These are phyloP conservation scores for Candida sp. DNA, from an alignment of 1,139 yeast species.

Conservation along the genomic window DNA sequence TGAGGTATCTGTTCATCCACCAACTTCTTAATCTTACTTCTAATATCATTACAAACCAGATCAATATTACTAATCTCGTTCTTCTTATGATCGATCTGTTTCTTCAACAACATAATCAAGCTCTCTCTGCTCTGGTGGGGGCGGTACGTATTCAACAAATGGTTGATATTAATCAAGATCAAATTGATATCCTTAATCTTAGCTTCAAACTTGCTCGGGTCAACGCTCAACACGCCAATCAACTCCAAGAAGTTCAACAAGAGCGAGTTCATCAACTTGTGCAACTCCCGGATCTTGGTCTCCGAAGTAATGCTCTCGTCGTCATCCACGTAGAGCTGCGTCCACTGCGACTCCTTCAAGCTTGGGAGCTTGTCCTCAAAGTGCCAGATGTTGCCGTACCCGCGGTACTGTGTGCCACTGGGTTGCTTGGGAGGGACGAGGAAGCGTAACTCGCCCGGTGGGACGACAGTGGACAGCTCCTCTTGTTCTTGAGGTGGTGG, in stretches of 20 bases:
- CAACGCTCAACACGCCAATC: constrained; percentile 69
- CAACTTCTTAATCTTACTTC: constrained; percentile 38
- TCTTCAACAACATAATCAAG: constrained; percentile 69
- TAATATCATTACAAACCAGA: constrained; percentile 47
- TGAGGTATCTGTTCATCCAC: constrained; percentile 14
- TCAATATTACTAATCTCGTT: constrained; percentile 58
- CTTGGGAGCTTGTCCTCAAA: constrained; percentile 72
- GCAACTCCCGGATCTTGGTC: constrained; percentile 66
- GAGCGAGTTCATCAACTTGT: constrained; percentile 69
- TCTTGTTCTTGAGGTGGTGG: not conserved
- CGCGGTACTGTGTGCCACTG: constrained; percentile 62
- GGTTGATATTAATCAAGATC: constrained; percentile 84
- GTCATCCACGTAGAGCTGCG: constrained; percentile 59
- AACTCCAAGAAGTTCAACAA: constrained; percentile 75
- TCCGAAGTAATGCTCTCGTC: constrained; percentile 53
- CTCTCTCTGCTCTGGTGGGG: constrained; percentile 92
- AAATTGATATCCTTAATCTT: constrained; percentile 76
- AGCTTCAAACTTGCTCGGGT: constrained; percentile 67
- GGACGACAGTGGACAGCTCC: constrained; percentile 11
- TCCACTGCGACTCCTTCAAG: constrained; percentile 68
- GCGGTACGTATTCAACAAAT: constrained; percentile 79
- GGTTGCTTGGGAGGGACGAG: constrained; percentile 74
- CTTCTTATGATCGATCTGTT: constrained; percentile 59
- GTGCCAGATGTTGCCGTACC: constrained; percentile 86
- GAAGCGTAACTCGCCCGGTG: constrained; percentile 50